Evolutionary conservation across 768 basidiomycete species (phyloP), one percentile per base, ranked within the genome.

Genomic region (Thelephora ganbajun): DNA sequence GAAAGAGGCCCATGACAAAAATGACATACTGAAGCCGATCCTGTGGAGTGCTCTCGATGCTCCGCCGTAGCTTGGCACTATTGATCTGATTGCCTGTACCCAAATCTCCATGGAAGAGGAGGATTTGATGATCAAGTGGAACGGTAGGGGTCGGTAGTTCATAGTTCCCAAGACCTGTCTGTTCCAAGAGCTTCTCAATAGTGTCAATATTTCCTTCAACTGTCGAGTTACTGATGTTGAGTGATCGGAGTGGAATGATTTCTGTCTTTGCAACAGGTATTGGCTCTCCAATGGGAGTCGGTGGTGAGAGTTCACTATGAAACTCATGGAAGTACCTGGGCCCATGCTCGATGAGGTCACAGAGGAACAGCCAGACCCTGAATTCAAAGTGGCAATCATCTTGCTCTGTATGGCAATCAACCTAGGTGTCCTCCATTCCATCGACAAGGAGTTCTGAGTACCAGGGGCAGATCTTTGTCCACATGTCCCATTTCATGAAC

Each of bases 1-100:
- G 66, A 43, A 69, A 69, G 0, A 67, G 44, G 0, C 63, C 66
- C 1, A 54, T 51, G 1, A 69, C 50, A 42, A 60, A 67, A 0
- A 71, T 49, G 1, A 68, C 45, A 34, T 50, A 56, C 33, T 69
- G 65, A 2, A 64, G 49, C 0, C 62, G 54, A 1, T 44, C 43
- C 57, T 57, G 62, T 0, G 62, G 56, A 6, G 61, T 64, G 1
- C 13, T 5, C 48, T 71, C 65, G 1, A 56, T 50, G 9, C 51
- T 35, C 2, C 61, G 60, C 3, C 51, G 51, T 12, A 50, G 18
- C 35, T 22, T 23, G 9, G 45, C 14, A 18, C 23, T 33, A 2
- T 45, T 35, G 16, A 59, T 37, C 2, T 43, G 26, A 16, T 57
- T 53, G 9, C 45, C 43, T 1, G 56, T 57, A 1, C 51, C 50